Evolutionary conservation across 257 asterid genomes (phyloP).

Genomic region (Plectranthus barbatus): DNA sequence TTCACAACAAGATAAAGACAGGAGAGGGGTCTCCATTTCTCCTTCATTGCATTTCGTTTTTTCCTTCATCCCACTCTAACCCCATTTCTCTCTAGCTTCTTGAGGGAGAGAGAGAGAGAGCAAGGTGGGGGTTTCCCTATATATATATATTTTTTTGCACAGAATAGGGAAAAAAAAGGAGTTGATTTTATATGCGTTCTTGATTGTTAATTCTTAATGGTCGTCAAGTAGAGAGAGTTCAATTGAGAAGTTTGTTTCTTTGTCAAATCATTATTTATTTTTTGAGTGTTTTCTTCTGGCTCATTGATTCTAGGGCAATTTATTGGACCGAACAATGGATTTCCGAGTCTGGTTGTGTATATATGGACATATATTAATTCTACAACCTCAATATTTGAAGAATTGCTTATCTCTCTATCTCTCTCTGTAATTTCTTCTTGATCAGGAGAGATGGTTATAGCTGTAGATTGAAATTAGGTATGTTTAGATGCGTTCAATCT

Average conservation of each 20-base stretch:
- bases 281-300: conserved; percentile 8
- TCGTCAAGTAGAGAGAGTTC: conserved; percentile 7
- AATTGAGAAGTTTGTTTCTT: not conserved
- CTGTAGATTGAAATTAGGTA: conserved; percentile 7
- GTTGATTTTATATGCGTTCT: not conserved
- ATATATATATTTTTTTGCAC: not conserved
- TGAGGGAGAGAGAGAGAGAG: conserved; percentile 25
- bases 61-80: conserved; percentile 26
- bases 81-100: conserved; percentile 32
- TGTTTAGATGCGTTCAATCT: conserved; percentile 6
- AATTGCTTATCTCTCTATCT: conserved; percentile 4
- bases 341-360: conserved; percentile 7
- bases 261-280: not conserved
- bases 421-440: conserved; percentile 3
- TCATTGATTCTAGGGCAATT: conserved; percentile 19
- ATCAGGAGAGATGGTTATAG: conserved; percentile 8
- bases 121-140: conserved; percentile 28
- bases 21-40: conserved; percentile 29
- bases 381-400: not conserved
- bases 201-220: not conserved
- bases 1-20: conserved; percentile 31
- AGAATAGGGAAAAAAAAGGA: not conserved
- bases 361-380: not conserved
- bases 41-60: conserved; percentile 24
- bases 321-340: conserved; percentile 9